A percentile compares a stretch with the other conserved stretches of the same genome.
phyloP scores from a whole-genome alignment of 345 rosid genomes.

The Brassica juncea region DNA sequence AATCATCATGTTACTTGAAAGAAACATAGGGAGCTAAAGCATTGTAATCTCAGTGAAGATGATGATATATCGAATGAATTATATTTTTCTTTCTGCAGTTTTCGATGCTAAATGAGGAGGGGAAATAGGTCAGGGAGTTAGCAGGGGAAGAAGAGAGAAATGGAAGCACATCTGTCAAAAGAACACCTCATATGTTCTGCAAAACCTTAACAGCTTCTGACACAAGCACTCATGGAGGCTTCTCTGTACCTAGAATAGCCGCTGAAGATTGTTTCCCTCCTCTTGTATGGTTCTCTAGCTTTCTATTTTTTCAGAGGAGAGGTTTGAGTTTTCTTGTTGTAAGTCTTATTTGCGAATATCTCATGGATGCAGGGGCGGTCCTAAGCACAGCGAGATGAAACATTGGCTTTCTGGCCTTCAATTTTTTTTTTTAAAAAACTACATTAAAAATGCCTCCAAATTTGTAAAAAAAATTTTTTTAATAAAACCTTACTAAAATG shows the following conservation, averaged over 20 bases:
- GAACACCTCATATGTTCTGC: constrained; percentile 14
- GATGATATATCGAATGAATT: constrained; percentile 18
- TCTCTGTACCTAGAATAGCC: constrained; percentile 87
- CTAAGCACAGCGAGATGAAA: too few species aligned
- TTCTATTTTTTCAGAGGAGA: background rate
- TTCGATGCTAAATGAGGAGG: constrained; percentile 50
- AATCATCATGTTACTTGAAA: background rate
- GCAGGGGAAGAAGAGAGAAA: constrained; percentile 53
- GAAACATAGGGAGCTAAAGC: background rate
- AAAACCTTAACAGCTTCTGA: background rate
- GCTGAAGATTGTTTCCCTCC: constrained; percentile 93
- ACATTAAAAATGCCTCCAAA: too few species aligned
- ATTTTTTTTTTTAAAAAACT: background rate
- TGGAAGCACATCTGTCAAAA: constrained; percentile 55
- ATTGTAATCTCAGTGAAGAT: too few species aligned
- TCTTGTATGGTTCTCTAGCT: constrained; percentile 46
- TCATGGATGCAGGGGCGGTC: too few species aligned
- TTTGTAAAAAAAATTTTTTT: too few species aligned
- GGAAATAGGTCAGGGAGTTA: constrained; percentile 51
- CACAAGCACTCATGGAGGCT: constrained; percentile 65
- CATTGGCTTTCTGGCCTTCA: too few species aligned
- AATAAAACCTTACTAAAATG: too few species aligned
- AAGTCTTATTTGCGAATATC: background rate
- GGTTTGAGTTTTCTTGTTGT: constrained; percentile 9
- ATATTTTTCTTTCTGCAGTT: constrained; percentile 41